Evolutionary conservation across 306 rosid genomes (phyloP).

Genomic region (Mucuna pruriens): DNA sequence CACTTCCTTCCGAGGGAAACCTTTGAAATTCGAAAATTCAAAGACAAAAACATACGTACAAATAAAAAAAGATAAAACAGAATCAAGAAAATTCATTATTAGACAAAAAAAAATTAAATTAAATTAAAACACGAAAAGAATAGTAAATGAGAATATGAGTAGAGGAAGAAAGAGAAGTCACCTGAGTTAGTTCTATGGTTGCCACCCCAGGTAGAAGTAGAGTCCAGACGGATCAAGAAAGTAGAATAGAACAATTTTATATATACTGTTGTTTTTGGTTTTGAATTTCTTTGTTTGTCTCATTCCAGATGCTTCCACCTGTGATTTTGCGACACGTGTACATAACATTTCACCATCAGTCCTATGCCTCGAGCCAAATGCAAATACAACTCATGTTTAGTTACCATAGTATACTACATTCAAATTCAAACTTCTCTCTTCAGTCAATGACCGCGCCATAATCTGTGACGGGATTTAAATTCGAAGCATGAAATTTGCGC

Average conservation of each 20-base stretch:
- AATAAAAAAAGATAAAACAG: not conserved
- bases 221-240: not conserved
- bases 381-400: not conserved
- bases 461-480: not conserved
- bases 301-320: not conserved
- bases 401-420: not conserved
- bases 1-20: not conserved
- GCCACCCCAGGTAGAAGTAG: not conserved
- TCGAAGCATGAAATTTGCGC: not conserved
- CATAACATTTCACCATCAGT: not conserved
- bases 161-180: conserved; percentile 5
- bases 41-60: not conserved
- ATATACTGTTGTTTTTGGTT: not conserved
- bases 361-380: conserved; percentile 16
- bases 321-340: conserved; percentile 23
- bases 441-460: not conserved
- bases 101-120: not conserved
- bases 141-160: not conserved
- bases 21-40: not conserved
- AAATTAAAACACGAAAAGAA: not conserved
- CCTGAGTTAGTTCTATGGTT: not conserved
- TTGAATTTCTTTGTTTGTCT: conserved; percentile 19
- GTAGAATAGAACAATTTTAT: not conserved
- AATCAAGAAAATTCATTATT: not conserved
- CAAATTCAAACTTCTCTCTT: not conserved